Conservation (phyloP, 208 protist species). For the Tritrichomonas musculus region DNA sequence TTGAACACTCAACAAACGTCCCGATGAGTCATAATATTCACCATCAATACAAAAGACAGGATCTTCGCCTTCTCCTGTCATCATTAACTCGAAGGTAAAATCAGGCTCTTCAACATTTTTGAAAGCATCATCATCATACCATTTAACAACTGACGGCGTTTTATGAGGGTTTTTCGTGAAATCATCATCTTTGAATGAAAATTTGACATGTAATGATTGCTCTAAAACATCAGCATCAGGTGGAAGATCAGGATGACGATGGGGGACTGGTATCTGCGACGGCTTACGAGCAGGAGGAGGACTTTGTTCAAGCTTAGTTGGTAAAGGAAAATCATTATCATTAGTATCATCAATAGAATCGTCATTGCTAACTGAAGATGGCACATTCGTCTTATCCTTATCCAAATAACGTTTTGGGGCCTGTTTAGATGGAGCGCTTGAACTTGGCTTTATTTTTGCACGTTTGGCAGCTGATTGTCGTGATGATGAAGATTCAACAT, state of each 20-base stretch:
- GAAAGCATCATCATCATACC: not conserved
- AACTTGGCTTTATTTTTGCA: not conserved
- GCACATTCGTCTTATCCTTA: not conserved
- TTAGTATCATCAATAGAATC: not conserved
- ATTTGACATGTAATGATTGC: not conserved
- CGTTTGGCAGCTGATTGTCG: not conserved
- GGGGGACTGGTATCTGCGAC: not conserved
- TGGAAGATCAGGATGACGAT: not conserved
- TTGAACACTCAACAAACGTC: not conserved
- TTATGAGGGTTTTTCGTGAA: not conserved
- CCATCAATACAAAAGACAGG: slow-evolving; percentile 20
- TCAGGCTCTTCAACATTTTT: not conserved
- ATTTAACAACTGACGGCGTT: not conserved
- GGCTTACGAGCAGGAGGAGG: not conserved
- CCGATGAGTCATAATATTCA: not conserved
- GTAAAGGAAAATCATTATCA: not conserved
- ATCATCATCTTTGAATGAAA: not conserved
- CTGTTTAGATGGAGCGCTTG: not conserved
- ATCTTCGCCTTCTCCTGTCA: not conserved
- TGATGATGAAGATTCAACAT: not conserved
- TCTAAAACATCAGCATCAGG: not conserved
- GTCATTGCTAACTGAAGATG: not conserved
- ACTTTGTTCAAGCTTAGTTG: not conserved
- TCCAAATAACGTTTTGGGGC: not conserved
- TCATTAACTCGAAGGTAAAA: not conserved